A percentile compares a stretch with the other conserved stretches of the same genome.
Evolutionary conservation across 2,329 filamentous ascomycete species (phyloP).

Genomic region (Fusarium nematophilum): DNA sequence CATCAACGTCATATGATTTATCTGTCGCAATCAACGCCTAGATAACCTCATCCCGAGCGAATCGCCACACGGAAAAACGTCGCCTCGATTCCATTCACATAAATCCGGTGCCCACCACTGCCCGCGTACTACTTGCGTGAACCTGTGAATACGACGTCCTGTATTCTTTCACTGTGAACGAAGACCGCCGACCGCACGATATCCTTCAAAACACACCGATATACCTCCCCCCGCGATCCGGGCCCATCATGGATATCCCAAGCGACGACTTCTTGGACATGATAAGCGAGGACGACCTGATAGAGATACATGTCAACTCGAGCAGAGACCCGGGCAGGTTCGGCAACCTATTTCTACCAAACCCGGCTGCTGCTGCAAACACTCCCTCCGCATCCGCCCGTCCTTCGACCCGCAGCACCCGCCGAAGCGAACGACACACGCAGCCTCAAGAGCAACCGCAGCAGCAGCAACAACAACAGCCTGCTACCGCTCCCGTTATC

Average conservation of each 20-base stretch:
- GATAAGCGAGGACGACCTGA: constrained; percentile 32
- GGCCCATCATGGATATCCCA: constrained; percentile 29
- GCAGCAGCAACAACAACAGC: constrained; percentile 26
- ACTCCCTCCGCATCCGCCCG: constrained; percentile 7
- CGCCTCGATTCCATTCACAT: constrained; percentile 7
- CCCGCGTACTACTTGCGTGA: constrained; percentile 14
- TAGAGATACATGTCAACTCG: constrained; percentile 24
- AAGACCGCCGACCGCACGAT: not conserved
- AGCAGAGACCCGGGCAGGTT: not conserved
- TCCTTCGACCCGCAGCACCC: constrained; percentile 2
- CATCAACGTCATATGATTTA: constrained; percentile 9
- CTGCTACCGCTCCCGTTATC: constrained; percentile 51
- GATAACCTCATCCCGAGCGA: constrained; percentile 13
- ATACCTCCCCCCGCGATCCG: not conserved
- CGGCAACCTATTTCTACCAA: constrained; percentile 32
- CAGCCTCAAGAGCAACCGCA: constrained; percentile 6
- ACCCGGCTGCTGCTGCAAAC: constrained; percentile 24
- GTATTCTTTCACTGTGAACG: not conserved
- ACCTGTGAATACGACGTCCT: constrained; percentile 8
- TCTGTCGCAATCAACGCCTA: constrained; percentile 6
- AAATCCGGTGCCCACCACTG: no score
- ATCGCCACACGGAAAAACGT: constrained; percentile 35
- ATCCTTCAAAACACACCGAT: not conserved
- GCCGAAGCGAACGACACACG: constrained; percentile 14
- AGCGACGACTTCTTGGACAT: constrained; percentile 37